Evolutionary conservation across 1,284 basidiomycete species (phyloP).

Genomic region (Albatrellus sp.): DNA sequence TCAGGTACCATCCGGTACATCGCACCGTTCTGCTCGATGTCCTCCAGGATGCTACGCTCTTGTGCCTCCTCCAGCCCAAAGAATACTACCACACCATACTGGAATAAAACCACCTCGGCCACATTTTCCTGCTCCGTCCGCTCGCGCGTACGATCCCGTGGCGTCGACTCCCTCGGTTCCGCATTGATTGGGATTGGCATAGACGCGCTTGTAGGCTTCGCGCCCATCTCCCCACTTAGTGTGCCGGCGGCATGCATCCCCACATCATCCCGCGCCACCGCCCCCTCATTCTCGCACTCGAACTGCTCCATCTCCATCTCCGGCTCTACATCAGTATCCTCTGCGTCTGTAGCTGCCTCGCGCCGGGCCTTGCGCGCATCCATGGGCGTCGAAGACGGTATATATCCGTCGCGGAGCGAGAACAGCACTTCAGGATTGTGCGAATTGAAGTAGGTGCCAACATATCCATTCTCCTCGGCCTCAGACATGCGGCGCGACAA

Average conservation of each 20-base stretch:
- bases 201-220: not conserved
- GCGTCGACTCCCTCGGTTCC: not conserved
- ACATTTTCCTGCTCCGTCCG: constrained; percentile 31
- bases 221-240: not conserved
- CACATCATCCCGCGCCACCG: not conserved
- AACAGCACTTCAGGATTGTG: constrained; percentile 17
- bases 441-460: constrained; percentile 69
- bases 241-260: not conserved
- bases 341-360: not conserved
- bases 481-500: constrained; percentile 54
- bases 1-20: constrained; percentile 49
- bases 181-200: not conserved
- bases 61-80: constrained; percentile 72
- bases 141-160: not conserved
- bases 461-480: constrained; percentile 84
- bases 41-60: constrained; percentile 72
- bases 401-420: constrained; percentile 36
- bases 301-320: not conserved
- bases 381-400: constrained; percentile 33
- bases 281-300: not conserved
- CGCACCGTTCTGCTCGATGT: constrained; percentile 62
- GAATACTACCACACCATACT: constrained; percentile 80
- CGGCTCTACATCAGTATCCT: not conserved
- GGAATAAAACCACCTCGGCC: constrained; percentile 83
- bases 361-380: constrained; percentile 14